Conservation (phyloP, 148 eudicot genomes). For the Arctostaphylos glauca region DNA sequence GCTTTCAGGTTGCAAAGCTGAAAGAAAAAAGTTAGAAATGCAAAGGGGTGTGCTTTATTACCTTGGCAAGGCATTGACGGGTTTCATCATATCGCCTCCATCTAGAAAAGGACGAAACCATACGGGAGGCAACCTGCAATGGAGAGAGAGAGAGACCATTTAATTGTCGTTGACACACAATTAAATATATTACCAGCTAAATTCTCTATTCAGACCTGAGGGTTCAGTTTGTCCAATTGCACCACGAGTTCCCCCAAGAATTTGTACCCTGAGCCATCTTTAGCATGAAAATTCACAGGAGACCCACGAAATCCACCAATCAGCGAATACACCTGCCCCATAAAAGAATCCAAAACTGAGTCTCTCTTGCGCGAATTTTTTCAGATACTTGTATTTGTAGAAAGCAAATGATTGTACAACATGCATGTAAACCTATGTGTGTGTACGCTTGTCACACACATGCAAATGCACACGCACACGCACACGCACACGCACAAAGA, state of each 20-base stretch:
- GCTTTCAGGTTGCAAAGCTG: background rate
- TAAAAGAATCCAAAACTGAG: background rate
- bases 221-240: conserved; percentile 88
- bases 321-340: conserved; percentile 70
- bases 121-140: conserved; percentile 78
- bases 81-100: conserved; percentile 91
- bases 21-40: background rate
- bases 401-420: background rate
- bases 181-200: background rate
- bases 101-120: conserved; percentile 94
- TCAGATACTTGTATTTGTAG: no score
- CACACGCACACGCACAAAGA: no score
- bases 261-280: conserved; percentile 96
- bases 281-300: conserved; percentile 91
- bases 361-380: background rate
- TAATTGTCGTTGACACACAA: background rate
- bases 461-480: background rate
- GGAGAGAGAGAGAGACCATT: conserved; percentile 2
- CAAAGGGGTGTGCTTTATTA: conserved; percentile 14
- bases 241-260: conserved; percentile 84
- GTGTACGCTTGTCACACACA: background rate
- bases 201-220: conserved; percentile 51
- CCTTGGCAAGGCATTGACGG: conserved; percentile 85
- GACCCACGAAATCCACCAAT: conserved; percentile 90
- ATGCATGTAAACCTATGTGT: background rate